Conservation (phyloP, 2,329 filamentous ascomycete species). For the Venturia nashicola region DNA sequence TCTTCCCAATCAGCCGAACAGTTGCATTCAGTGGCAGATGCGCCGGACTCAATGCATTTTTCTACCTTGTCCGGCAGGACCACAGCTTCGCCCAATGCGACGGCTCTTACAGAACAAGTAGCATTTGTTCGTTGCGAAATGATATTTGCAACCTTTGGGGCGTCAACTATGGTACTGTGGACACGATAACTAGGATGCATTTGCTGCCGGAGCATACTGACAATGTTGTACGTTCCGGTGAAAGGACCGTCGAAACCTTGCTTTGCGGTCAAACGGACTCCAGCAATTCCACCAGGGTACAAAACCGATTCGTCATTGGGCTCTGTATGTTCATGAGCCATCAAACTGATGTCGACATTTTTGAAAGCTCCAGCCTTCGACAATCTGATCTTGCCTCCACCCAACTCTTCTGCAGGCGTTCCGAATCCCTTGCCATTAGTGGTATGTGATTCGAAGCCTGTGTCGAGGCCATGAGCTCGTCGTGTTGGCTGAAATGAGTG, state of each 20-base stretch:
- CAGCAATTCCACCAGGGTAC: slow-evolving; percentile 2
- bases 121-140: slow-evolving; percentile 28
- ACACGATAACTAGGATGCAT: slow-evolving; percentile 26
- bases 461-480: background rate
- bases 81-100: slow-evolving; percentile 20
- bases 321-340: slow-evolving; percentile 16
- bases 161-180: slow-evolving; percentile 26
- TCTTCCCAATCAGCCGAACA: background rate
- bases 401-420: slow-evolving; percentile 43
- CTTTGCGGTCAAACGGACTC: background rate
- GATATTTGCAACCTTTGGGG: slow-evolving; percentile 27
- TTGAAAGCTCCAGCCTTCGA: slow-evolving; percentile 32
- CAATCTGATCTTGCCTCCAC: slow-evolving; percentile 38
- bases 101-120: slow-evolving; percentile 28
- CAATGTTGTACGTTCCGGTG: slow-evolving; percentile 19
- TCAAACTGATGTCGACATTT: slow-evolving; percentile 22
- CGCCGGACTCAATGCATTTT: slow-evolving; percentile 26
- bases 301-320: background rate
- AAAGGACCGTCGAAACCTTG: slow-evolving; percentile 12
- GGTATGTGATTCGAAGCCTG: background rate
- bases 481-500: background rate
- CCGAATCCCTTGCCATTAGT: slow-evolving; percentile 22
- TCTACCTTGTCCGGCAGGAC: slow-evolving; percentile 21
- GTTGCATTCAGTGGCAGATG: slow-evolving; percentile 22
- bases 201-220: slow-evolving; percentile 22